Conservation (phyloP, 2,329 filamentous ascomycete genomes). For the Zymoseptoria brevis region DNA sequence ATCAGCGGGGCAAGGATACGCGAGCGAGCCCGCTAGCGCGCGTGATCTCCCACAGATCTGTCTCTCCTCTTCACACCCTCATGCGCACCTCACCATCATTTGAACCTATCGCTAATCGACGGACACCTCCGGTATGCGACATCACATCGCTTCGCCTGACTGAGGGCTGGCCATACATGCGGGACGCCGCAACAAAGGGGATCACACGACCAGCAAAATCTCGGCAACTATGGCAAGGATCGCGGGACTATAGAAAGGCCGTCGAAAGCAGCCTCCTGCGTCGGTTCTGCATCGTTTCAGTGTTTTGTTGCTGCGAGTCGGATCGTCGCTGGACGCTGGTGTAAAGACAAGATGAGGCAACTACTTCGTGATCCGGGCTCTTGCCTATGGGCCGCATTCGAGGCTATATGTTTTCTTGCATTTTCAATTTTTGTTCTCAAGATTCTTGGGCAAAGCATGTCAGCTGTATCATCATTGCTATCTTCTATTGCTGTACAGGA, state of each 20-base stretch:
- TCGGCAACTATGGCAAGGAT: not conserved
- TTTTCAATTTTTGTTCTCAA: conserved; percentile 5
- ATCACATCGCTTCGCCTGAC: not conserved
- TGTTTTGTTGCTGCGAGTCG: not conserved
- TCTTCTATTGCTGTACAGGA: conserved; percentile 1
- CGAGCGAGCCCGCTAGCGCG: not conserved
- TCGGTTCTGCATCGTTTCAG: not conserved
- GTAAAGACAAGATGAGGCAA: not conserved
- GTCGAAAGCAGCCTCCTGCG: not conserved
- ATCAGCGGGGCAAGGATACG: not conserved
- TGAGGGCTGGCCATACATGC: not conserved
- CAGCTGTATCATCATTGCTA: not conserved
- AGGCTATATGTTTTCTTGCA: conserved; percentile 4
- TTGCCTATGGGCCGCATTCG: conserved; percentile 3
- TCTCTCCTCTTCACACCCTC: not conserved
- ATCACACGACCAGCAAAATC: not conserved
- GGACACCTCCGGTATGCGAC: not conserved
- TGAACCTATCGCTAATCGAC: not conserved
- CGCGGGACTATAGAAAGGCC: not conserved
- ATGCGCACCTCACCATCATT: not conserved
- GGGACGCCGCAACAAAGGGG: not conserved
- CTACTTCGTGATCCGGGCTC: not conserved
- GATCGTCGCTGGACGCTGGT: not conserved
- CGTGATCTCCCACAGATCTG: not conserved
- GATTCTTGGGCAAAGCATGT: conserved; percentile 3